phyloP scores from a whole-genome alignment of 1,139 yeast genomes.

The Suhomyces maxii region DNA sequence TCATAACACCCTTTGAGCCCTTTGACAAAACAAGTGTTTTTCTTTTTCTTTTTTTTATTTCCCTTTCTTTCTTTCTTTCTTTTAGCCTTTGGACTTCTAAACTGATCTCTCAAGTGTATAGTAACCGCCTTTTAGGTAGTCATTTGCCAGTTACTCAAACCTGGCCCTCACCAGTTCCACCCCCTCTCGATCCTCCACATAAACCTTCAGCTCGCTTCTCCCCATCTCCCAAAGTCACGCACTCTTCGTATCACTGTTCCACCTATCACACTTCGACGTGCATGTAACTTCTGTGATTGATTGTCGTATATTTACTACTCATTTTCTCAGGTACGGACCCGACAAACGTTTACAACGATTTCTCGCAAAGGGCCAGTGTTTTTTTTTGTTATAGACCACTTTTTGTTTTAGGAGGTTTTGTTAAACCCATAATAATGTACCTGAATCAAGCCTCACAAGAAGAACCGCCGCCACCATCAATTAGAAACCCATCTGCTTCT shows the following conservation, averaged over 20 bases:
- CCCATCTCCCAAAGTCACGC: slow-evolving; percentile 4
- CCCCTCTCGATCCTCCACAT: too few relatives aligned
- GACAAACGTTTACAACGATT: slow-evolving; percentile 2
- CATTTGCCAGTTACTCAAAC: too few relatives aligned
- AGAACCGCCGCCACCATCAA: slow-evolving; percentile 6
- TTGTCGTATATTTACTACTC: slow-evolving; percentile 11
- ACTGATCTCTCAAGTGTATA: too few relatives aligned
- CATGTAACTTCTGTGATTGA: slow-evolving; percentile 7
- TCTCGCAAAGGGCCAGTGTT: slow-evolving; percentile 5
- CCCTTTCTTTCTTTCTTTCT: too few relatives aligned
- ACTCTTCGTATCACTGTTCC: background rate
- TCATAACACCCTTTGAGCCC: too few relatives aligned
- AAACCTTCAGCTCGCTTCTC: background rate
- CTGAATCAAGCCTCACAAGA: slow-evolving; percentile 4
- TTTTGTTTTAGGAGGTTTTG: background rate
- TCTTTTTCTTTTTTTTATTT: too few relatives aligned
- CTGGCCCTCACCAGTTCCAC: too few relatives aligned
- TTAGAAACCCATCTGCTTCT: background rate
- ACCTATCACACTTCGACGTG: slow-evolving; percentile 5
- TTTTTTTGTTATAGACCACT: slow-evolving; percentile 6
- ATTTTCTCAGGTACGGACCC: slow-evolving; percentile 12
- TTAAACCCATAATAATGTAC: slow-evolving; percentile 2
- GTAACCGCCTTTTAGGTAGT: too few relatives aligned
- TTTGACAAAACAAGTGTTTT: too few relatives aligned
- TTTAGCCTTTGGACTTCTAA: too few relatives aligned